Evolutionary conservation across 2,329 filamentous ascomycete species (phyloP), one percentile per base, ranked within the genome.

Genomic region (Trichoderma afroharzianum): DNA sequence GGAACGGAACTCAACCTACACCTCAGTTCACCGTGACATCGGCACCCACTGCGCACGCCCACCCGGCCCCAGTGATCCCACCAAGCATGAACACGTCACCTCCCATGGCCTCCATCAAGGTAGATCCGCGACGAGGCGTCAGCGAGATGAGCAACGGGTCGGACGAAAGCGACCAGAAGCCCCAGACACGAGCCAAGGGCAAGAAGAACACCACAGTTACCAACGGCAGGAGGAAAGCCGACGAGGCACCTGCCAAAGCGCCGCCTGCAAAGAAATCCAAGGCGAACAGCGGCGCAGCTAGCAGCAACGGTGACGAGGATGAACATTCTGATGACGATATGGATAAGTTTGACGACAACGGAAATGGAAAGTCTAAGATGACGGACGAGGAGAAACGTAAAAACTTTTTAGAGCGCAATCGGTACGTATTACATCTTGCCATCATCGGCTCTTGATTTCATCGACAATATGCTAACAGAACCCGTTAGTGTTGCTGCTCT

Each of bases 331-430:
- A 89, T 4, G 87, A 89, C 2, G 85, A 89, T 5, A 84, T 87
- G 6, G 85, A 88, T 68, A 88, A 85, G 61, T 87, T 88, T 63
- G 85, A 88, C 6, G 87, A 85, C 33, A 85, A 88, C 62, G 84
- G 86, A 53, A 89, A 26, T 12, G 53, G 85, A 55, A 92, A 90
- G 81, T 79, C 81, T 0, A 98, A 97, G 85, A 97, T 98, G 94
- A 98, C 95, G 0, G 96, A 98, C 71, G 96, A 98, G 79, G 96
- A 99, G 84, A 99, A 99, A 85, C 89, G 96, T 55, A 97, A 97
- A 84, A 99, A 98, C 80, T 99, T 99, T 81, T 85, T 99, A 3
- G 96, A 99, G 79, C 88, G 96, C 32, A 99, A 99, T 81, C 91
- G 95, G 95, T 97, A 89, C 77, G 89, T 83, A 62, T 32, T 68